Percentiles rank a stretch among this genome's conserved stretches.
These are phyloP conservation scores for Vaccinium macrocarpon DNA, from an alignment of 148 eudicot genomes.

Conservation along the genomic window DNA sequence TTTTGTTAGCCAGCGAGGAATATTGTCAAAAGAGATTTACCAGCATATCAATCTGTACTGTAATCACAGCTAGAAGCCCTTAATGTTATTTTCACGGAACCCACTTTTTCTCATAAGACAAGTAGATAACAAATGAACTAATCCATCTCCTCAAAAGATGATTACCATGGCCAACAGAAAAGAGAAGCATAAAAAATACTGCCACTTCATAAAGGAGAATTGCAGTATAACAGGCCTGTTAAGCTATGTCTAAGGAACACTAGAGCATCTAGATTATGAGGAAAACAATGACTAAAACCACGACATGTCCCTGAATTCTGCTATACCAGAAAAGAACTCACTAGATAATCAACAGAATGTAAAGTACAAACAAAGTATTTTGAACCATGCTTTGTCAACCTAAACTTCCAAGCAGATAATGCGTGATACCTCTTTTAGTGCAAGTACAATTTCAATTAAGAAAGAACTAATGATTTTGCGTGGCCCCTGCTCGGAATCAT, in stretches of 20 bases:
- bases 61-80: not conserved
- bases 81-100: not conserved
- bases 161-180: not conserved
- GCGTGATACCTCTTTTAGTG: constrained; percentile 78
- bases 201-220: not conserved
- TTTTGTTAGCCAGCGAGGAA: constrained; percentile 68
- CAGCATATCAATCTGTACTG: not conserved
- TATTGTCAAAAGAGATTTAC: constrained; percentile 5
- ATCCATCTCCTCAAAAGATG: not conserved
- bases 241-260: not conserved
- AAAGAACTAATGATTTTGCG: constrained; percentile 55
- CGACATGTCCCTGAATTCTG: not conserved
- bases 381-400: not conserved
- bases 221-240: not conserved
- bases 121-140: not conserved
- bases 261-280: not conserved
- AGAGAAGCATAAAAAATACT: not conserved
- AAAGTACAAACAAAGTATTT: not conserved
- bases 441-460: constrained; percentile 84
- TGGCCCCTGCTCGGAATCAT: constrained; percentile 51
- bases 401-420: not conserved
- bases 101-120: not conserved
- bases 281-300: not conserved
- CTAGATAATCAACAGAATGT: not conserved
- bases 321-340: not conserved